Evolutionary conservation across 1,139 yeast genomes (phyloP), one percentile per base, ranked within the genome.

Genomic region (Candida sp.): DNA sequence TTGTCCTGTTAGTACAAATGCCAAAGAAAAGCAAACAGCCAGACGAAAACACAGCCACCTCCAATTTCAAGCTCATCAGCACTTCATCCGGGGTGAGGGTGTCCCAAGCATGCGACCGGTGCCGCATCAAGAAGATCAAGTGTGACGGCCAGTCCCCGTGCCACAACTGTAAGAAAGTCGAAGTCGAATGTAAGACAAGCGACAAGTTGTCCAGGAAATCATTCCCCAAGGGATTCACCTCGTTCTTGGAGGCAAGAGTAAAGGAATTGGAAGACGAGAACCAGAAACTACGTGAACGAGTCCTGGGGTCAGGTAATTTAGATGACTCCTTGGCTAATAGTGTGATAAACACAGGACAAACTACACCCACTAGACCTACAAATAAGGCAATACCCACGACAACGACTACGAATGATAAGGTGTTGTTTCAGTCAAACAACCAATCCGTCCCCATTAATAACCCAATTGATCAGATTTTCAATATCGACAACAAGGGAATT

Each of bases 101-200:
- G 3, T 81, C 89, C 2, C 94, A 88, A 64, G 94, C 94, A 3
- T 88, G 96, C 69, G 94, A 88, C 65, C 72, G 96, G 42, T 88
- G 96, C 61, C 72, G 94, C 49, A 80, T 87, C 56, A 85, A 89
- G 59, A 88, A 88, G 68, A 86, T 87, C 58, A 86, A 85, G 60
- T 88, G 96, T 69, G 89, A 86, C 60, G 94, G 94, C 1, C 72
- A 78, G 52, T 76, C 82, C 2, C 93, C 94, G 2, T 88, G 96
- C 63, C 74, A 82, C 39, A 85, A 86, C 60, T 88, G 94, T 63
- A 69, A 73, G 43, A 81, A 81, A 57, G 83, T 85, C 37, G 86
- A 84, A 0, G 85, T 85, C 60, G 84, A 81, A 46, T 88, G 96
- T 65, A 80, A 83, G 46, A 87, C 89, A 5, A 82, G 88, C 54